Conservation (phyloP, 108 stramenopile species). For the Nitzschia sp. region DNA sequence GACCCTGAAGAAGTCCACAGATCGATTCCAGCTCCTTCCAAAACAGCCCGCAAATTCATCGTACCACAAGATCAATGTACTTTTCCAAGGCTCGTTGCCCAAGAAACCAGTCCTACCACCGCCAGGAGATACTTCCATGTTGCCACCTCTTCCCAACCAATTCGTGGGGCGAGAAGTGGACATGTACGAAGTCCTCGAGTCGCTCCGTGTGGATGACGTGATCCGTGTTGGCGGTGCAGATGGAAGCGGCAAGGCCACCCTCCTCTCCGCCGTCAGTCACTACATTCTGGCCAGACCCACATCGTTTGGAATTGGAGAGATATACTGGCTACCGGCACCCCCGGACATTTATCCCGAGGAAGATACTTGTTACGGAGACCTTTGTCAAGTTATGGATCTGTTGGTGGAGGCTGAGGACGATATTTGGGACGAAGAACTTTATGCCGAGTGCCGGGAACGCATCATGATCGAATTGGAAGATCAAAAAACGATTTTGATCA, state of each 20-base stretch:
- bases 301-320: conserved; percentile 21
- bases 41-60: conserved; percentile 26
- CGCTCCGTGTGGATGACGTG: conserved; percentile 47
- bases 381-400: conserved; percentile 20
- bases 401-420: conserved; percentile 25
- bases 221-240: conserved; percentile 50
- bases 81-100: conserved; percentile 8
- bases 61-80: conserved; percentile 28
- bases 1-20: conserved; percentile 12
- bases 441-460: conserved; percentile 22
- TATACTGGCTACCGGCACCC: conserved; percentile 34
- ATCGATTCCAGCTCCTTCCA: conserved; percentile 62
- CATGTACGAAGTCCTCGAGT: conserved; percentile 56
- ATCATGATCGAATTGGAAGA: conserved; percentile 26
- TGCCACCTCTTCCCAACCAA: conserved; percentile 41
- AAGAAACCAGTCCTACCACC: conserved; percentile 2
- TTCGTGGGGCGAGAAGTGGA: conserved; percentile 73
- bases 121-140: background rate
- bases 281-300: conserved; percentile 29
- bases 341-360: background rate
- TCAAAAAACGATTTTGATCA: conserved; percentile 26
- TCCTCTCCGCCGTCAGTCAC: conserved; percentile 24
- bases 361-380: conserved; percentile 32
- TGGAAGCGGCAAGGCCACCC: conserved; percentile 48
- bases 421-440: conserved; percentile 36